Conservation (phyloP, 2,329 filamentous ascomycete genomes). For the Blastomyces percursus region DNA sequence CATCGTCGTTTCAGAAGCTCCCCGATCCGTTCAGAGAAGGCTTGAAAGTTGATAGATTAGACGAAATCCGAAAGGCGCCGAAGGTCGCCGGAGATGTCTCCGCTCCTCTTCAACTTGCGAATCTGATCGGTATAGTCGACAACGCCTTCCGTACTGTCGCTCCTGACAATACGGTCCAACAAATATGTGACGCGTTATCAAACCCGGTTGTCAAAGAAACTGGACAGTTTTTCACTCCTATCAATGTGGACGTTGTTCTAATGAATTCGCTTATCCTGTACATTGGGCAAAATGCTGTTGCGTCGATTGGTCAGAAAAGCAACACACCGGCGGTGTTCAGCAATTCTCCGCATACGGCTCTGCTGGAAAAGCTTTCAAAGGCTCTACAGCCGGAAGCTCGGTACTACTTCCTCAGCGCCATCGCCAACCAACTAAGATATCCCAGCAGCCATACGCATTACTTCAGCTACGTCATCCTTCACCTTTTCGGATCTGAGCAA, state of each 20-base stretch:
- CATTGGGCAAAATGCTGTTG: conserved; percentile 62
- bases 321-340: conserved; percentile 50
- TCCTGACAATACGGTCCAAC: conserved; percentile 58
- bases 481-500: conserved; percentile 67
- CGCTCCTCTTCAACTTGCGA: conserved; percentile 36
- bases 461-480: conserved; percentile 74
- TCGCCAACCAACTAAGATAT: conserved; percentile 85
- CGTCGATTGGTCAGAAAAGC: conserved; percentile 47
- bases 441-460: conserved; percentile 85
- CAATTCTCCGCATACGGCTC: conserved; percentile 55
- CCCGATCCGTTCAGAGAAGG: conserved; percentile 62
- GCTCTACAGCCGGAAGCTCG: conserved; percentile 65
- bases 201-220: conserved; percentile 48
- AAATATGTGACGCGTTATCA: conserved; percentile 63
- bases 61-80: conserved; percentile 61
- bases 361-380: conserved; percentile 66
- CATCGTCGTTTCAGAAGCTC: conserved; percentile 57
- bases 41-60: conserved; percentile 63
- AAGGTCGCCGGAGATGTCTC: conserved; percentile 53
- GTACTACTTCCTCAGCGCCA: conserved; percentile 72
- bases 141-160: conserved; percentile 48
- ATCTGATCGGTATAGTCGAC: conserved; percentile 46
- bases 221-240: conserved; percentile 54
- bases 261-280: conserved; percentile 78
- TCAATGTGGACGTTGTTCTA: conserved; percentile 58